These are phyloP conservation scores for Yamadazyma buinensis DNA, from an alignment of 1,139 yeast species.

Conservation along the genomic window DNA sequence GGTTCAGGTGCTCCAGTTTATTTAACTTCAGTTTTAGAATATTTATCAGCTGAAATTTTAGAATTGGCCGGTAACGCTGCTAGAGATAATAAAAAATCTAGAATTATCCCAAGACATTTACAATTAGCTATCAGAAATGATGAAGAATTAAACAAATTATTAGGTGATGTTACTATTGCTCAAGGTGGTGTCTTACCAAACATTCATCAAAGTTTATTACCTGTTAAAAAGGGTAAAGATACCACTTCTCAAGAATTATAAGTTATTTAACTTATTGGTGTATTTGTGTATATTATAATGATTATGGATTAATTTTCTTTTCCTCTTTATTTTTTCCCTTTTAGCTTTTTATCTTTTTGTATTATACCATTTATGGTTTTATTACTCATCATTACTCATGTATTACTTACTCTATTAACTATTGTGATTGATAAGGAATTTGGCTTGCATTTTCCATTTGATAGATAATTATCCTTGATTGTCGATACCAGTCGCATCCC, in stretches of 20 bases:
- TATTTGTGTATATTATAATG: conserved; percentile 6
- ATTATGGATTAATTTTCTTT: too few species aligned
- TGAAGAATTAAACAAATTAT: conserved; percentile 89
- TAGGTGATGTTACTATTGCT: conserved; percentile 64
- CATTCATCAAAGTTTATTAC: conserved; percentile 92
- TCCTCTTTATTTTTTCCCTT: too few species aligned
- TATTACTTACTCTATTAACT: too few species aligned
- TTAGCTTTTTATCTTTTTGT: too few species aligned
- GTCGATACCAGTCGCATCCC: too few species aligned
- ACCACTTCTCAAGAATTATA: conserved; percentile 86
- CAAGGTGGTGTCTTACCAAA: conserved; percentile 99
- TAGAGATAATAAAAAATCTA: conserved; percentile 95
- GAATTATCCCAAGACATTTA: conserved; percentile 98
- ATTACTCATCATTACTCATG: too few species aligned
- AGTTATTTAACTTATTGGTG: conserved; percentile 1
- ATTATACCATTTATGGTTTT: too few species aligned
- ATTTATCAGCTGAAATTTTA: conserved; percentile 93
- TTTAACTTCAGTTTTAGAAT: conserved; percentile 93
- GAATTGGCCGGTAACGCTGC: conserved; percentile 99
- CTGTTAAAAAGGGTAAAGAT: conserved; percentile 79
- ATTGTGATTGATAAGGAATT: too few species aligned
- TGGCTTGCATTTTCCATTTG: too few species aligned
- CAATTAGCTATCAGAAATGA: conserved; percentile 98
- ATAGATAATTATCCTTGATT: too few species aligned
- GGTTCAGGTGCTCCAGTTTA: conserved; percentile 99